Conservation (phyloP, 306 rosid species). For the Benincasa hispida region DNA sequence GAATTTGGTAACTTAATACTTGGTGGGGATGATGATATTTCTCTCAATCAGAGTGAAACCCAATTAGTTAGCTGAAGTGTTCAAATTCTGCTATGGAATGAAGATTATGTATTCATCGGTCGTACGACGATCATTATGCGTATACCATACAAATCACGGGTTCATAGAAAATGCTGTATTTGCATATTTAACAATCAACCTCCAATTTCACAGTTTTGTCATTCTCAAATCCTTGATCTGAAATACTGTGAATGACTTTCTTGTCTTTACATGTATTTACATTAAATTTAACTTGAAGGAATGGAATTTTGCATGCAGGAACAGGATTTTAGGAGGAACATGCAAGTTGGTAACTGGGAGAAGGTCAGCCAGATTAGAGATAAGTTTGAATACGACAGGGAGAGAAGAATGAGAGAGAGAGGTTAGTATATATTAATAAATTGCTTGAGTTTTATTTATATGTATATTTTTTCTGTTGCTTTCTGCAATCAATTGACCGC, state of each 20-base stretch:
- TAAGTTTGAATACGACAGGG: slow-evolving; percentile 88
- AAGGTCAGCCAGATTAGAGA: slow-evolving; percentile 66
- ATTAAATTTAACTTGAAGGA: slow-evolving; percentile 6
- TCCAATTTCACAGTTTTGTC: neutral
- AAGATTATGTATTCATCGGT: neutral
- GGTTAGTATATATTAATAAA: slow-evolving; percentile 32
- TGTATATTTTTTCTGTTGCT: neutral
- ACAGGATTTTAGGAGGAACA: slow-evolving; percentile 36
- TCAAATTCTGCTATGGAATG: neutral
- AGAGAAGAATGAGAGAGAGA: slow-evolving; percentile 81
- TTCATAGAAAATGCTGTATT: neutral
- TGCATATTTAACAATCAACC: neutral
- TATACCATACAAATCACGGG: neutral
- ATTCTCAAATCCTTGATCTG: neutral
- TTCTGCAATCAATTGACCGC: neutral
- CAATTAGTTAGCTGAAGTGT: neutral
- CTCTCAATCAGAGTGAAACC: neutral
- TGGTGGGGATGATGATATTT: neutral
- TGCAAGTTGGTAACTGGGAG: slow-evolving; percentile 47
- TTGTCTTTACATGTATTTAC: neutral
- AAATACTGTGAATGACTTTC: neutral
- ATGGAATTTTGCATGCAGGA: slow-evolving; percentile 41
- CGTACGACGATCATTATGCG: neutral
- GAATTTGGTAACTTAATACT: neutral
- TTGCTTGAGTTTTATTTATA: neutral